Evolutionary conservation across 1,284 basidiomycete genomes (phyloP), one percentile per base, ranked within the genome.

Genomic region (Pulveroboletus sp.): DNA sequence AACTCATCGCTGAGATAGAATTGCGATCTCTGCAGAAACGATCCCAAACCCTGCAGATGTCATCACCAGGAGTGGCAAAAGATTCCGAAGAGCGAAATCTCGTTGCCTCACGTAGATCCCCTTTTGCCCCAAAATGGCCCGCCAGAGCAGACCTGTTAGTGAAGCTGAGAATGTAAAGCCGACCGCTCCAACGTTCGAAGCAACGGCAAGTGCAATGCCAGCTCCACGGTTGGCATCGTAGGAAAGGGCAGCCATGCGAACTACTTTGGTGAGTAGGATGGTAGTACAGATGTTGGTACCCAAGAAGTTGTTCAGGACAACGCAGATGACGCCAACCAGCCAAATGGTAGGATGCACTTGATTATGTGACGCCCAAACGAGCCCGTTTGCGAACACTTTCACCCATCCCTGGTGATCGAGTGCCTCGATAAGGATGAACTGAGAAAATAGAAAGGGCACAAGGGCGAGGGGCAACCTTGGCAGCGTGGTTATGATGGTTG

Each of bases 241-340:
- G 15, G 59, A 52, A 11, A 71, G 53, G 2, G 51, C 54, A 25
- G 70, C 72, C 24, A 69, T 72, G n/a, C 67, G 58, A 43, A 73
- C 63, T 31, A 86, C 79, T 43, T 86, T 78, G 36, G 86, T 84
- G 22, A 97, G 83, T 31, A 99, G 80, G 68, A 99, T 96, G 1
- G 95, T 98, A 5, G 93, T 92, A 39, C 96, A 96, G 56, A 98
- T 98, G 72, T 97, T 98, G 11, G 95, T 97, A 0, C 95, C 95
- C 29, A 91, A 86, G 47, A 94, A 71, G 68, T 96, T 96, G 75
- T 94, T 96, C 18, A 95, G 78, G 25, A 95, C 67, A 40, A 94
- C 87, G 2, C 84, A 81, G 8, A 85, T 70, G 14, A 82, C 69
- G 24, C 84, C 84, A 14, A 84, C 68, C 29, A 87, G 57, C 84